Evolutionary conservation across 768 basidiomycete species (phyloP), one percentile per base, ranked within the genome.

Genomic region (Boletus patriciae): DNA sequence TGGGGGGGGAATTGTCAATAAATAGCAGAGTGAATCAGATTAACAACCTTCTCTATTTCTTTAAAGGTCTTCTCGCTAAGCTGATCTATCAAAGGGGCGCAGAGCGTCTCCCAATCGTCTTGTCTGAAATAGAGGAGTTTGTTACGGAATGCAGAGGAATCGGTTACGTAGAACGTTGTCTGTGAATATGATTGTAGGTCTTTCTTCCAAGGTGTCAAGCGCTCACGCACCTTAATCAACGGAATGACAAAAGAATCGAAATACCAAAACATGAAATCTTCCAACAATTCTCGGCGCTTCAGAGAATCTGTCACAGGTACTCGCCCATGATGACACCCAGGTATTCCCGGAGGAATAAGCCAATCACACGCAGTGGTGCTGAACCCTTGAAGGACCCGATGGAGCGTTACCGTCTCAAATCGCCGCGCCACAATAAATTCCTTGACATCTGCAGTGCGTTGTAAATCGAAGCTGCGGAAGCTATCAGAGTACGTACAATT

Each of bases 101-200:
- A 95, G 6, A 98, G 78, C 3, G 72, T 74, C n/a, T 80, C 77
- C 97, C 96, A 99, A 62, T 96, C 94, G 50, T 96, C 93, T 52
- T 98, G 94, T 12, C 92, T 84, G 70, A 97, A 98, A 68, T 95
- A 99, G 1, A 98, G 75, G 1, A 95, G 80, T 43, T 84, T 83
- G 58, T 94, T 90, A 40, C 88, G 80, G 64, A 87, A 92, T 8
- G 87, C 89, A 19, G 89, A 86, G 0, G 95, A 92, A 61, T 98
- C 92, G 0, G 97, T 98, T 43, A 94, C 80, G 71, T 98, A 98
- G 73, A 97, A 99, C 0, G 87, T 87, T 3, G 92, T 92, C 95
- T 98, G 61, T 46, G 2, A 23, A 10, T 33, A 43, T 37, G 15
- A 38, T 37, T 11, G 21, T 25, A 7, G 4, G 4, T 21, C 18